These are phyloP conservation scores for Salvia rosmarinus DNA, from an alignment of 257 asterid species.

Conservation along the genomic window DNA sequence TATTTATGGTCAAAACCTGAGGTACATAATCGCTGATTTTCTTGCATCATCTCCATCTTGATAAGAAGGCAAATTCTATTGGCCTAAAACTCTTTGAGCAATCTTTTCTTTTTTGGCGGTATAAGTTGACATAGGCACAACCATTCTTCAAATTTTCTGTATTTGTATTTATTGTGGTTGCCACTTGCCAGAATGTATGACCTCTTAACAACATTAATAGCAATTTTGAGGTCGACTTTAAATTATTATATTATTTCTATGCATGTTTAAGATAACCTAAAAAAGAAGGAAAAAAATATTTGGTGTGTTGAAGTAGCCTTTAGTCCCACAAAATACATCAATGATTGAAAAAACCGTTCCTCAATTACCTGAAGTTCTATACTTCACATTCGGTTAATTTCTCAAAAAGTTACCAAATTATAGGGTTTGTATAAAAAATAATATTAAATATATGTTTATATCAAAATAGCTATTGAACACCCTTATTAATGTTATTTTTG, in stretches of 20 bases:
- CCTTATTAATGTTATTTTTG: too few relatives aligned
- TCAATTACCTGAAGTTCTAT: too few relatives aligned
- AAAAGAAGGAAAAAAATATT: too few relatives aligned
- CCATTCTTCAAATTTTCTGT: not conserved
- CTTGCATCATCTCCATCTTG: conserved; percentile 5
- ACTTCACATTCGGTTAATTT: too few relatives aligned
- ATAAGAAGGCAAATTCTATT: not conserved
- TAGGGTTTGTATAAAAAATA: too few relatives aligned
- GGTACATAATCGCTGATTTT: not conserved
- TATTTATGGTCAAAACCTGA: conserved; percentile 19
- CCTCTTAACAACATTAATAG: conserved; percentile 6
- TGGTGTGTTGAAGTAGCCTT: too few relatives aligned
- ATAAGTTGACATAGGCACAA: not conserved
- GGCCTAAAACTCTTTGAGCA: conserved; percentile 36
- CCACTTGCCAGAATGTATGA: conserved; percentile 13
- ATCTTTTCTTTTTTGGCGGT: not conserved
- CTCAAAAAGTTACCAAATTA: too few relatives aligned
- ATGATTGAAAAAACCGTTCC: too few relatives aligned
- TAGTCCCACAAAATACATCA: too few relatives aligned
- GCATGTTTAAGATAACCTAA: not conserved
- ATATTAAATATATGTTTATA: too few relatives aligned
- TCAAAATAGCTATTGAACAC: too few relatives aligned
- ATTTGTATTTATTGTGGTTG: not conserved
- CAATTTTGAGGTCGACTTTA: not conserved
- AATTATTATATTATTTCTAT: too few relatives aligned